These are phyloP conservation scores for Penicillium sp. DNA, from an alignment of 2,329 filamentous ascomycete genomes.

Conservation along the genomic window DNA sequence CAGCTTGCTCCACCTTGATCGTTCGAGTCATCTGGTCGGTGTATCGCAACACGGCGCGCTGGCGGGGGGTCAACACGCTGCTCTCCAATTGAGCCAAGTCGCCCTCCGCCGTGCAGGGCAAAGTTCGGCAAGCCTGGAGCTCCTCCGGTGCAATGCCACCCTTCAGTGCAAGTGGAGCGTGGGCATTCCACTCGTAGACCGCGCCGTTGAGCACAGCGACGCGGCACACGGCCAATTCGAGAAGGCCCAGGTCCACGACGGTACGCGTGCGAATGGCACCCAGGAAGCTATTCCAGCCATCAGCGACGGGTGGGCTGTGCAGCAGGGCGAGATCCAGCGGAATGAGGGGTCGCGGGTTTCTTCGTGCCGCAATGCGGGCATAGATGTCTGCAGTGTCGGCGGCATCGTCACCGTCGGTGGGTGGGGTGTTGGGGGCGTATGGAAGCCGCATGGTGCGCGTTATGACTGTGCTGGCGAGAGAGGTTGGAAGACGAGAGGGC, in stretches of 20 bases:
- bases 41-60: slow-evolving; percentile 72
- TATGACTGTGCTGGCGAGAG: neutral
- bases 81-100: slow-evolving; percentile 36
- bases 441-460: slow-evolving; percentile 29
- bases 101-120: slow-evolving; percentile 54
- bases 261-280: slow-evolving; percentile 59
- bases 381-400: slow-evolving; percentile 34
- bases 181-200: slow-evolving; percentile 83
- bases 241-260: slow-evolving; percentile 54
- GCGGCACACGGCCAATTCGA: slow-evolving; percentile 78
- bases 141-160: slow-evolving; percentile 39
- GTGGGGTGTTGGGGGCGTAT: slow-evolving; percentile 30
- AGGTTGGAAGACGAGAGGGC: neutral
- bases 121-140: slow-evolving; percentile 56
- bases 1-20: slow-evolving; percentile 68
- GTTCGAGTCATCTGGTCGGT: slow-evolving; percentile 81
- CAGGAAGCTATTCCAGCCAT: slow-evolving; percentile 67
- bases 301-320: slow-evolving; percentile 72
- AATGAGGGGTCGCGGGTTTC: slow-evolving; percentile 68
- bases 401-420: slow-evolving; percentile 25
- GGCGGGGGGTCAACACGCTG: slow-evolving; percentile 57
- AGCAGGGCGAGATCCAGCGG: slow-evolving; percentile 75
- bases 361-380: slow-evolving; percentile 32
- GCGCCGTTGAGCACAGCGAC: slow-evolving; percentile 79
- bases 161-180: slow-evolving; percentile 66